Percentiles rank a stretch among this genome's conserved stretches.
Evolutionary conservation across 495 filamentous ascomycete genomes (phyloP).

Genomic region (Aspergillus affinis): DNA sequence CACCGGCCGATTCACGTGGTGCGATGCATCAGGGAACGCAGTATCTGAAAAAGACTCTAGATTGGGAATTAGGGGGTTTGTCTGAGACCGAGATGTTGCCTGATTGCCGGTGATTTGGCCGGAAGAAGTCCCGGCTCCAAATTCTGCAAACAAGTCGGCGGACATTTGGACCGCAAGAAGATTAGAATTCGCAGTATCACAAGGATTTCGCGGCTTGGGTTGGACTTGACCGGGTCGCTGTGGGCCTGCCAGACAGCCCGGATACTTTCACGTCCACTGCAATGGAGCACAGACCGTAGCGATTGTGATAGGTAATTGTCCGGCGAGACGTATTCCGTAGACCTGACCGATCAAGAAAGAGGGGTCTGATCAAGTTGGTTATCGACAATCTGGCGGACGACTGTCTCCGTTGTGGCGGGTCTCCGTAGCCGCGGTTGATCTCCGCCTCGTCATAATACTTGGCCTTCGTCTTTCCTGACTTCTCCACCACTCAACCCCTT

Average conservation of each 20-base stretch:
- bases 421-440: neutral
- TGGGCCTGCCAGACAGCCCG: neutral
- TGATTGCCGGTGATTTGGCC: conserved; percentile 19
- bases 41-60: conserved; percentile 28
- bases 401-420: conserved; percentile 8
- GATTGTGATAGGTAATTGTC: too few relatives aligned
- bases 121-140: conserved; percentile 44
- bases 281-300: too few relatives aligned
- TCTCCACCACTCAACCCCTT: conserved; percentile 13
- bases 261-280: too few relatives aligned
- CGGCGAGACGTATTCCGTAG: too few relatives aligned
- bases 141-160: conserved; percentile 71
- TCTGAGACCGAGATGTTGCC: conserved; percentile 13
- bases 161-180: conserved; percentile 53
- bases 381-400: neutral
- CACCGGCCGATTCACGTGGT: conserved; percentile 5
- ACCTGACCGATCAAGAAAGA: neutral
- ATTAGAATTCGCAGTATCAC: conserved; percentile 3
- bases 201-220: neutral
- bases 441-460: neutral
- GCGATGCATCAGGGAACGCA: conserved; percentile 14
- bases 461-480: conserved; percentile 14
- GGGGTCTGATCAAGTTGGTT: neutral
- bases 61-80: conserved; percentile 27
- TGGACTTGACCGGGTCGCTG: neutral